Base-by-base conservation (phyloP, 1,284 basidiomycete species). In the Thecaphora thlaspeos region DNA sequence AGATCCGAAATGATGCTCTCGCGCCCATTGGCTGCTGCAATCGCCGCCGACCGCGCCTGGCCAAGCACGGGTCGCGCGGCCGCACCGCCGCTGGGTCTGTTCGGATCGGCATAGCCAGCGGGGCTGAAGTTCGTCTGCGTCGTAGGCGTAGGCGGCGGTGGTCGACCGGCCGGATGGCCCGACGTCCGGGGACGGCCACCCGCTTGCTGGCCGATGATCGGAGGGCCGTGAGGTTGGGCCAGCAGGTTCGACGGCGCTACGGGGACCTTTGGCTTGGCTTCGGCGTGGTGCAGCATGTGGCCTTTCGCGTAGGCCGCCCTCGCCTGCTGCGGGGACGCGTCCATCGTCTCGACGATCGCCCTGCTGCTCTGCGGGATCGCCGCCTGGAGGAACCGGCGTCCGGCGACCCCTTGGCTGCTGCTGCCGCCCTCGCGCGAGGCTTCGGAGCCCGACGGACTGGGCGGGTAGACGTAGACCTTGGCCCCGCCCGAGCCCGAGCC, bases 1-100 rank as follows among this genome's bases (percentile, higher is more conserved):
- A 74, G 64, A 36, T 74, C 72, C 7, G 72, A 74, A 4, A 73
- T 62, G 52, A 74, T 58, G 41, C 65, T 69, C 26, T 67, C 70
- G 4, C 72, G 49, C 1, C 70, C 70, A 36, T 73, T 58, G 10
- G 61, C 61, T 5, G 58, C 51, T 0, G 57, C 67, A 23, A 74
- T 71, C 7, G 70, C 70, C 32, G 66, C 53, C 17, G 58, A 49
- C 24, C 70, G 60, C n/a, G 55, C 61, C 15, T 52, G 54, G 14
- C 70, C 70, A 2, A 71, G 46, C 34, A 55, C 61, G 17, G 64
- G 59, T 17, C 61, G 46, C 19, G 62, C 63, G 28, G 53, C 53
- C 2, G 59, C 59, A 2, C 36, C 55, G 49, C 48, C 47, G 51
- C 32, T 51, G 43, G 50, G 22, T 21, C 26, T 14, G 40, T 71